These are phyloP conservation scores for Globisporangium heterothallicum DNA, from an alignment of 352 stramenopile genomes.

Conservation along the genomic window DNA sequence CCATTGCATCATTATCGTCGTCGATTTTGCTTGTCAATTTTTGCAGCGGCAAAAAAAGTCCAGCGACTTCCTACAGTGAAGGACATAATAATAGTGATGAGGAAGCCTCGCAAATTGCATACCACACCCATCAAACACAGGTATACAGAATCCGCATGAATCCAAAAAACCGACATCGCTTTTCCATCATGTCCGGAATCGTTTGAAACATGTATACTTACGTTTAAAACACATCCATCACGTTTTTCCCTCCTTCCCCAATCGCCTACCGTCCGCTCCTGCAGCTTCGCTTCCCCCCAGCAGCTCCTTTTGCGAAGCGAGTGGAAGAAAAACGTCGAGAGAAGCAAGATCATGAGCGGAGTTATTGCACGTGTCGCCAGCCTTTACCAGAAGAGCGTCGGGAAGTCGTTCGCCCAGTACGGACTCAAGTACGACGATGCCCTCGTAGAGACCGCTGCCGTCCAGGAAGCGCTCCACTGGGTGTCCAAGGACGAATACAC, in stretches of 20 bases:
- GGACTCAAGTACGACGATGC: slow-evolving; percentile 86
- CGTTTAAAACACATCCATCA: neutral
- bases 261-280: neutral
- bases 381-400: slow-evolving; percentile 81
- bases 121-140: neutral
- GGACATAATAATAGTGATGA: neutral
- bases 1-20: no score
- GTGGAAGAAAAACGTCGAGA: slow-evolving; percentile 16
- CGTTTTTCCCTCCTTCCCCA: neutral
- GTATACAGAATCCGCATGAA: neutral
- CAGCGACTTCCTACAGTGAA: neutral
- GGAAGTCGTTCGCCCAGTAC: slow-evolving; percentile 76
- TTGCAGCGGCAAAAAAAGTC: no score
- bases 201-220: neutral
- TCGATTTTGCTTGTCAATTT: no score
- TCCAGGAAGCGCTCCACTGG: slow-evolving; percentile 80
- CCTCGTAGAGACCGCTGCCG: slow-evolving; percentile 73
- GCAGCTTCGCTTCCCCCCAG: no score
- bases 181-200: no score
- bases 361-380: slow-evolving; percentile 52
- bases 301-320: slow-evolving; percentile 4
- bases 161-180: no score
- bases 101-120: neutral
- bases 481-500: slow-evolving; percentile 73
- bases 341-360: slow-evolving; percentile 28